Conservation (phyloP, 768 basidiomycete species). For the Cystobasidium ongulense region DNA sequence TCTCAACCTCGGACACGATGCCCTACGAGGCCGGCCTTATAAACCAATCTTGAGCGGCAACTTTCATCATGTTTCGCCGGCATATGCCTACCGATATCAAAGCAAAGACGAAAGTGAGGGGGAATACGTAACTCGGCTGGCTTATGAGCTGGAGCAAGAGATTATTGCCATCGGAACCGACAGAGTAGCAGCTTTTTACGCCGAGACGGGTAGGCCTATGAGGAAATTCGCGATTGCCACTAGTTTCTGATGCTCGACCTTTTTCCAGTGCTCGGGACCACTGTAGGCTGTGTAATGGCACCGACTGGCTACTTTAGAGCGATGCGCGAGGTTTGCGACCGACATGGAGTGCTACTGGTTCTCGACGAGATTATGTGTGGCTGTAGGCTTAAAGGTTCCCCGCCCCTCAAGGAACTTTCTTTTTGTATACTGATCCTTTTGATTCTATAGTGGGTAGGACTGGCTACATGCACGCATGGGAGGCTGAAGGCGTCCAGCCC, state of each 20-base stretch:
- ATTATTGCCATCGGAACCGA: slow-evolving; percentile 32
- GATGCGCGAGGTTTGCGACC: slow-evolving; percentile 38
- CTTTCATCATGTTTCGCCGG: slow-evolving; percentile 36
- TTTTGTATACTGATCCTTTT: too few relatives aligned
- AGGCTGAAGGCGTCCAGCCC: slow-evolving; percentile 37
- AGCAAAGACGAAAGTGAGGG: slow-evolving; percentile 32
- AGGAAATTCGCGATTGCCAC: neutral
- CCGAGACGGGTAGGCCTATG: slow-evolving; percentile 27
- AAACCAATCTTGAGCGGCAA: slow-evolving; percentile 20
- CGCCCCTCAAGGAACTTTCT: too few relatives aligned
- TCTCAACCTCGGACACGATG: slow-evolving; percentile 25
- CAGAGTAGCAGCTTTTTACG: slow-evolving; percentile 39
- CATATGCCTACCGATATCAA: slow-evolving; percentile 29
- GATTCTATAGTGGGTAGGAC: neutral
- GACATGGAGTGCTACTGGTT: slow-evolving; percentile 37
- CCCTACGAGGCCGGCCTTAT: slow-evolving; percentile 31
- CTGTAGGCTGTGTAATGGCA: neutral
- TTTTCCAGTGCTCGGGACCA: neutral
- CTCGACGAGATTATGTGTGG: slow-evolving; percentile 43
- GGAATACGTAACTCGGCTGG: slow-evolving; percentile 33
- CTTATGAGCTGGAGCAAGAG: slow-evolving; percentile 38
- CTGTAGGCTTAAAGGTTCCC: neutral
- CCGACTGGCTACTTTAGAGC: slow-evolving; percentile 34
- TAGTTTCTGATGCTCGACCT: neutral
- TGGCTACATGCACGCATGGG: slow-evolving; percentile 36